Conservation (phyloP, 1,284 basidiomycete genomes). For the Apiotrichum sp. region DNA sequence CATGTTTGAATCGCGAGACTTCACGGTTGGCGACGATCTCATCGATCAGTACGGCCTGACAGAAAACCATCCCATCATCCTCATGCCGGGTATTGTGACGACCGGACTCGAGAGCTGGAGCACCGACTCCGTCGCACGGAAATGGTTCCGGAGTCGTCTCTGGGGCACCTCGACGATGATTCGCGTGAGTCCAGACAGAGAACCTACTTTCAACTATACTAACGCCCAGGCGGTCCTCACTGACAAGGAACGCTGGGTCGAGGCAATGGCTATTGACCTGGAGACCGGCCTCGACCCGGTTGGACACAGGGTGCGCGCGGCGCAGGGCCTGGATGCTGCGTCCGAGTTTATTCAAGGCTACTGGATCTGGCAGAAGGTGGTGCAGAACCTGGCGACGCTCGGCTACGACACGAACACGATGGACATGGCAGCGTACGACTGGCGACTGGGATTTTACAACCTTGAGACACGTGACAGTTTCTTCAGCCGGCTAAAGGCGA, state of each 20-base stretch:
- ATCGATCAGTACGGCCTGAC: constrained; percentile 57
- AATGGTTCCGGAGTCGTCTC: constrained; percentile 48
- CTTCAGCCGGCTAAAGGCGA: constrained; percentile 78
- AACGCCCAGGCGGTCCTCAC: constrained; percentile 53
- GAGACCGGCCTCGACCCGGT: constrained; percentile 85
- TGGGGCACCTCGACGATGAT: constrained; percentile 25
- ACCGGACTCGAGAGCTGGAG: constrained; percentile 46
- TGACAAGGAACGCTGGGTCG: constrained; percentile 80
- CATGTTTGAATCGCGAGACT: constrained; percentile 69
- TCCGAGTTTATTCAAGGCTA: constrained; percentile 89
- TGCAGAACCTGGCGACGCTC: constrained; percentile 83
- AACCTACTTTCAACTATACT: not conserved
- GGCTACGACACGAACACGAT: constrained; percentile 89
- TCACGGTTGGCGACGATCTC: constrained; percentile 70
- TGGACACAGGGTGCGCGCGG: constrained; percentile 82
- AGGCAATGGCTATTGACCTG: constrained; percentile 83
- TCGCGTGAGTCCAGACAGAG: not conserved
- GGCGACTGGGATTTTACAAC: constrained; percentile 86
- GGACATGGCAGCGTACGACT: constrained; percentile 80
- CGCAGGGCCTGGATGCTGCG: constrained; percentile 63
- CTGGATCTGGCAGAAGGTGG: constrained; percentile 95
- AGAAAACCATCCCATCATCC: constrained; percentile 70
- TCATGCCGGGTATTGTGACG: constrained; percentile 62
- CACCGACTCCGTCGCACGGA: constrained; percentile 32
- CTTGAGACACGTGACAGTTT: constrained; percentile 86